A percentile compares a stretch with the other conserved stretches of the same genome.
Conservation (phyloP, 192 early-diverging fungal genomes). For the Coemansia javaensis region DNA sequence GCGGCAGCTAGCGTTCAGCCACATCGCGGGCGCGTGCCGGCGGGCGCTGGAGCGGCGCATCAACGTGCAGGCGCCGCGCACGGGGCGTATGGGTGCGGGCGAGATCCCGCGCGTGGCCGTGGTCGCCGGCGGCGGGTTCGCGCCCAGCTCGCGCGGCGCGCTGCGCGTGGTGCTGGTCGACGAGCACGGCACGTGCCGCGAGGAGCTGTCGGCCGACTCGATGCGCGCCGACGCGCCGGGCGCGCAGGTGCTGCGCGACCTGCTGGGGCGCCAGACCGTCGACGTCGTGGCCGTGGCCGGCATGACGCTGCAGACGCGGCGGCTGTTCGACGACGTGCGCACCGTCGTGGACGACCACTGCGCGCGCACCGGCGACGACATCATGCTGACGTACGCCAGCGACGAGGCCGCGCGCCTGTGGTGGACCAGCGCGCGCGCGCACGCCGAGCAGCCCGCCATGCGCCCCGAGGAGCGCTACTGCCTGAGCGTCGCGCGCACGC, state of each 20-base stretch:
- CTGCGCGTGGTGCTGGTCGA: slow-evolving; percentile 65
- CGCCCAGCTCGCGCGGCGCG: slow-evolving; percentile 42
- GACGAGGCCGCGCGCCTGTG: slow-evolving; percentile 87
- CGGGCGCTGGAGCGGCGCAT: slow-evolving; percentile 57
- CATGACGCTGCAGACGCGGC: slow-evolving; percentile 67
- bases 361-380: slow-evolving; percentile 46
- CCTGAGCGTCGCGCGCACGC: slow-evolving; percentile 72
- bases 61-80: slow-evolving; percentile 26
- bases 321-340: slow-evolving; percentile 66
- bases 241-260: slow-evolving; percentile 51
- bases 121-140: slow-evolving; percentile 46
- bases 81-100: neutral
- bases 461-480: slow-evolving; percentile 78
- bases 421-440: slow-evolving; percentile 70
- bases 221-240: slow-evolving; percentile 40
- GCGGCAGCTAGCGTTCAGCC: slow-evolving; percentile 65
- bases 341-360: slow-evolving; percentile 52
- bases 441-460: slow-evolving; percentile 64
- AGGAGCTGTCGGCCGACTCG: slow-evolving; percentile 61
- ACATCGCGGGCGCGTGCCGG: slow-evolving; percentile 62
- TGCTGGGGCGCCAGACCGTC: slow-evolving; percentile 58
- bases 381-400: slow-evolving; percentile 66
- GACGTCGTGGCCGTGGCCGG: slow-evolving; percentile 82
- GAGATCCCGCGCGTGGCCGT: slow-evolving; percentile 32
- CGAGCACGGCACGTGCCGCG: slow-evolving; percentile 65